Base-by-base conservation (phyloP, 495 filamentous ascomycete genomes). In the Sordaria brevicollis region DNA sequence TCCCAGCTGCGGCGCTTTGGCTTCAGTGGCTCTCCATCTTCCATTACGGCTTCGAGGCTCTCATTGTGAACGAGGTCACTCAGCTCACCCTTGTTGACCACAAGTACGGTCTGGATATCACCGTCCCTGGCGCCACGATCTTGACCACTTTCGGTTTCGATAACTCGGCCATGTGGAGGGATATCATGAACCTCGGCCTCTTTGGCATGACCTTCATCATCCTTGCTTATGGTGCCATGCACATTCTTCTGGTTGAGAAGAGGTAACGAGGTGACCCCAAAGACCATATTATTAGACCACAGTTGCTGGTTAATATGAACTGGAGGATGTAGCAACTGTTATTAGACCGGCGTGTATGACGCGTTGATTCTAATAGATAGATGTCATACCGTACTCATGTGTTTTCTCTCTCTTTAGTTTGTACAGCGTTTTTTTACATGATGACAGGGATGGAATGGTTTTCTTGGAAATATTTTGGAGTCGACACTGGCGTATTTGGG, bases 41-140 rank as follows among this genome's bases (percentile, higher is more conserved):
- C 88, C 95, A 99, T 78, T 99, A 97, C 77, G 95, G 90, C 3
- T 98, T 99, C 74, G 95, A 97, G 83, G 91, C 92, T 3, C 86
- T 99, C 29, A 95, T 98, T 70, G 95, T 99, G 75, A 99, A 99
- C 78, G 95, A 99, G 81, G 95, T 97, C 66, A 88, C 89, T n/a
- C 93, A 90, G 78, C 83, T 98, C 70, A 93, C 90, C 2, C 86
- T 99, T 70, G 86, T 93, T 65, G 96, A 99, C 75, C 89, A 96
- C 76, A 95, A 97, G 79, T 95, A 92, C 73, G 95, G 95, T 3
- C 86, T 99, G 3, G 92, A 98, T 75, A 99, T 99, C 66, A 93
- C 94, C 72, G 93, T 99, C 0, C 95, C 95, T 0, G 95, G 95
- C 19, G 92, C 94, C 0, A 92, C 94, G 0, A 99, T 99, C 74